Evolutionary conservation across 495 filamentous ascomycete species (phyloP).

Genomic region (Oleoguttula mirabilis): DNA sequence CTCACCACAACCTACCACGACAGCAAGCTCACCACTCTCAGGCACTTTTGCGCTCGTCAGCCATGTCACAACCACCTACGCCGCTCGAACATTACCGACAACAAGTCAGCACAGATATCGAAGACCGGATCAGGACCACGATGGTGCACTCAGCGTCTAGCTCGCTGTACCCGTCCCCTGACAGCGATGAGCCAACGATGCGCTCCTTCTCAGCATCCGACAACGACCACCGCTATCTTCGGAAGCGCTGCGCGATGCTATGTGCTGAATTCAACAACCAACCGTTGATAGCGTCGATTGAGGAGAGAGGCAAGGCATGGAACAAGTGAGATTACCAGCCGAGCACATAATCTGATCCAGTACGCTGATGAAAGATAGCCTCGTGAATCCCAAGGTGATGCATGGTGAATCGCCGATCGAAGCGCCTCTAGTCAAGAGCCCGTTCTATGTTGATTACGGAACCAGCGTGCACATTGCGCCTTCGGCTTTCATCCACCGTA

Average conservation of each 20-base stretch:
- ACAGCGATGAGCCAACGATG: too few relatives aligned
- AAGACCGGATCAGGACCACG: too few relatives aligned
- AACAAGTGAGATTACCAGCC: background rate
- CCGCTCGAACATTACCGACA: too few relatives aligned
- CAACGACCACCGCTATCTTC: background rate
- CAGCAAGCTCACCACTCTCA: too few relatives aligned
- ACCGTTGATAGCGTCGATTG: background rate
- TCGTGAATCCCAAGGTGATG: background rate
- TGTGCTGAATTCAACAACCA: conserved; percentile 7
- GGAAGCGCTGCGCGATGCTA: background rate
- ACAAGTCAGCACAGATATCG: too few relatives aligned
- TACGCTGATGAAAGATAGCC: background rate
- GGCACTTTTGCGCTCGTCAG: too few relatives aligned
- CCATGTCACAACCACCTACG: too few relatives aligned
- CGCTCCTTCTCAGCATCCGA: too few relatives aligned
- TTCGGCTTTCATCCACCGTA: conserved; percentile 8
- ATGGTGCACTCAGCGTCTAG: too few relatives aligned
- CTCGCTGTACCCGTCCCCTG: too few relatives aligned
- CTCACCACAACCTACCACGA: too few relatives aligned
- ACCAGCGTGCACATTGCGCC: conserved; percentile 3
- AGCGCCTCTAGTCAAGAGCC: conserved; percentile 5
- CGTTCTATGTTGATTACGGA: conserved; percentile 10
- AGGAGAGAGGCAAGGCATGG: conserved; percentile 5
- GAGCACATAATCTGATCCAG: background rate
- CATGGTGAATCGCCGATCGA: background rate